A percentile compares a stretch with the other conserved stretches of the same genome.
phyloP scores from a whole-genome alignment of 2,329 filamentous ascomycete genomes.

The Achaetomium macrosporum region DNA sequence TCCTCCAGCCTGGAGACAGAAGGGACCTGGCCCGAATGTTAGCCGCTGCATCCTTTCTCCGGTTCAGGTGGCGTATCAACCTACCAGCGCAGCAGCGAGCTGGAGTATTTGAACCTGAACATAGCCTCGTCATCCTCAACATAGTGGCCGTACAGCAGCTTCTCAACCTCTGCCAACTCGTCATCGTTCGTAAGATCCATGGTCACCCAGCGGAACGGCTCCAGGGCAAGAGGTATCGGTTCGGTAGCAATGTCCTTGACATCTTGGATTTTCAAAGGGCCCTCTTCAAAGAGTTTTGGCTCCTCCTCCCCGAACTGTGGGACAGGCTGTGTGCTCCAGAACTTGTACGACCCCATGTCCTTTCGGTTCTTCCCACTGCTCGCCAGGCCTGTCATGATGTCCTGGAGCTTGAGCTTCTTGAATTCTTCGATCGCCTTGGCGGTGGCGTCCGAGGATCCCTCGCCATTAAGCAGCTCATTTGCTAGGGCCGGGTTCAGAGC shows the following conservation, averaged over 20 bases:
- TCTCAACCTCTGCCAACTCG: constrained; percentile 84
- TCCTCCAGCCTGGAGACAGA: constrained; percentile 89
- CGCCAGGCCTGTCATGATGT: constrained; percentile 69
- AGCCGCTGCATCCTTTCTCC: background rate
- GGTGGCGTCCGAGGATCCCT: constrained; percentile 25
- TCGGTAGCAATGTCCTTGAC: constrained; percentile 73
- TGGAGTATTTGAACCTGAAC: constrained; percentile 95
- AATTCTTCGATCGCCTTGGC: constrained; percentile 47
- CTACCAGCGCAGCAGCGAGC: constrained; percentile 82
- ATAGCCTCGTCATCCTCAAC: constrained; percentile 96
- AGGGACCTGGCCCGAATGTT: constrained; percentile 59
- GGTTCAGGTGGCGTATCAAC: constrained; percentile 22
- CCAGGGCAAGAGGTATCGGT: constrained; percentile 61
- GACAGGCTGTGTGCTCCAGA: constrained; percentile 97
- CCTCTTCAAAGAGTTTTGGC: constrained; percentile 58
- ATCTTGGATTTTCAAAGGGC: constrained; percentile 75
- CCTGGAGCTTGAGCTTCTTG: constrained; percentile 60
- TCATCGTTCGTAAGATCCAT: constrained; percentile 75
- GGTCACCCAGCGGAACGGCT: constrained; percentile 90
- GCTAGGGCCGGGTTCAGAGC: constrained; percentile 67
- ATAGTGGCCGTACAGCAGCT: constrained; percentile 87
- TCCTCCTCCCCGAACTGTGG: constrained; percentile 66
- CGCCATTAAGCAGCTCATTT: constrained; percentile 43
- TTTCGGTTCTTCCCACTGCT: constrained; percentile 82
- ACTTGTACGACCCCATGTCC: constrained; percentile 96